Conservation (phyloP, 768 basidiomycete species). For the Hygrophorus russula region DNA sequence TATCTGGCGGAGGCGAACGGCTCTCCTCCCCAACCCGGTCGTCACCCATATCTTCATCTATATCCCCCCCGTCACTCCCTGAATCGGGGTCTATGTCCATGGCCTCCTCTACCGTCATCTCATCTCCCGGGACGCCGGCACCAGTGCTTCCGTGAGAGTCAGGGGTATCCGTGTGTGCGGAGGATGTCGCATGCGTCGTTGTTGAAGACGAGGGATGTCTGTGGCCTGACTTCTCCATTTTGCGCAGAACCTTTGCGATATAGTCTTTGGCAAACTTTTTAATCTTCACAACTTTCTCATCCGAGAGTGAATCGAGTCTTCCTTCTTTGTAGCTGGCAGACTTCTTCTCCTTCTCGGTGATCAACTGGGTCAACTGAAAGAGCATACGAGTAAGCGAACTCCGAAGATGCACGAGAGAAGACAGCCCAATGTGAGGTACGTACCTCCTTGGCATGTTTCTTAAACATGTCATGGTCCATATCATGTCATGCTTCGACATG, state of each 20-base stretch:
- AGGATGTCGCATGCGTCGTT: conserved; percentile 13
- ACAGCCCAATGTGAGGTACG: conserved; percentile 11
- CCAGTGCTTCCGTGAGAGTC: conserved; percentile 24
- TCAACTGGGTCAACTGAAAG: conserved; percentile 69
- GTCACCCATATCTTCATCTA: conserved; percentile 10
- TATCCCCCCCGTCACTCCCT: conserved; percentile 21
- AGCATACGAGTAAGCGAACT: conserved; percentile 1
- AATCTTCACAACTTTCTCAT: conserved; percentile 83
- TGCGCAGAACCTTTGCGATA: conserved; percentile 65
- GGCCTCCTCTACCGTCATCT: conserved; percentile 31
- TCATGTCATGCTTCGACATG: conserved; percentile 82
- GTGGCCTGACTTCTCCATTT: conserved; percentile 43
- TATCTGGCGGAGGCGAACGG: too few relatives aligned
- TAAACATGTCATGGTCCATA: conserved; percentile 76
- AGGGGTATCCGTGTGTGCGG: conserved; percentile 29
- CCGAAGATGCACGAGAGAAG: not conserved
- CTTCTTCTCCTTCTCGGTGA: conserved; percentile 95
- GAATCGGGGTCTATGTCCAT: conserved; percentile 32
- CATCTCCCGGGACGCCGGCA: conserved; percentile 18
- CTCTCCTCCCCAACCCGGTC: not conserved
- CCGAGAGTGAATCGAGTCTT: conserved; percentile 63
- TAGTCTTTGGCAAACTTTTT: conserved; percentile 92
- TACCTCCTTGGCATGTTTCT: conserved; percentile 93
- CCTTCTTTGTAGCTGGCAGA: conserved; percentile 67
- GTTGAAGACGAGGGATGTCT: conserved; percentile 16